These are phyloP conservation scores for Ceratobasidium papillatum DNA, from an alignment of 1,284 basidiomycete species.

Conservation along the genomic window DNA sequence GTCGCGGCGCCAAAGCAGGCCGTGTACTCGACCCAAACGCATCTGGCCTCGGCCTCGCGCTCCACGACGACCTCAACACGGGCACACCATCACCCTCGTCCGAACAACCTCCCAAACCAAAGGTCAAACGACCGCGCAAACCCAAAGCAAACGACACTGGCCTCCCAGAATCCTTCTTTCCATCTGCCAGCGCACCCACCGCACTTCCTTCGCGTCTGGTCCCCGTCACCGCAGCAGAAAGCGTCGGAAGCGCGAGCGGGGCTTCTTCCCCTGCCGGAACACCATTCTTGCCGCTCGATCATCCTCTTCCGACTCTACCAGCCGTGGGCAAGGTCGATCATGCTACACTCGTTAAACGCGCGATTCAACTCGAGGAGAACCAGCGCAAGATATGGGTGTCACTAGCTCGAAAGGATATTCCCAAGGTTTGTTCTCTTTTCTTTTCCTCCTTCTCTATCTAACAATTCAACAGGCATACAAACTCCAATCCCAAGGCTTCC, in stretches of 20 bases:
- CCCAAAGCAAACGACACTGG: constrained; percentile 17
- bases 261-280: constrained; percentile 27
- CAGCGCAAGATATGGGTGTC: constrained; percentile 88
- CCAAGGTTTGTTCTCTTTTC: constrained; percentile 63
- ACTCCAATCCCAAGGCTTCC: constrained; percentile 71
- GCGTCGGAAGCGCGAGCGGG: constrained; percentile 14
- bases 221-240: background rate
- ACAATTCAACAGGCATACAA: constrained; percentile 73
- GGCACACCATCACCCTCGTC: background rate
- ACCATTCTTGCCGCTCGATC: constrained; percentile 17
- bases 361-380: constrained; percentile 80
- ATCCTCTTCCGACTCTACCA: constrained; percentile 15
- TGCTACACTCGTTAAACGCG: constrained; percentile 60
- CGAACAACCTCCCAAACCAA: constrained; percentile 20
- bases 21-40: background rate
- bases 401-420: constrained; percentile 82
- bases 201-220: background rate
- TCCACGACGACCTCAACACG: background rate
- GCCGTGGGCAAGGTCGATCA: constrained; percentile 33
- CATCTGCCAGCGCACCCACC: background rate
- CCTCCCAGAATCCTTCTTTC: constrained; percentile 24
- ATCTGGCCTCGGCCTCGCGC: constrained; percentile 15
- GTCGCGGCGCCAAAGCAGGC: constrained; percentile 9
- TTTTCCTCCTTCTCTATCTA: constrained; percentile 38
- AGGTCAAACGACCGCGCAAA: constrained; percentile 25